Base-by-base conservation (phyloP, 2,329 filamentous ascomycete genomes). In the Penicillium sp. region DNA sequence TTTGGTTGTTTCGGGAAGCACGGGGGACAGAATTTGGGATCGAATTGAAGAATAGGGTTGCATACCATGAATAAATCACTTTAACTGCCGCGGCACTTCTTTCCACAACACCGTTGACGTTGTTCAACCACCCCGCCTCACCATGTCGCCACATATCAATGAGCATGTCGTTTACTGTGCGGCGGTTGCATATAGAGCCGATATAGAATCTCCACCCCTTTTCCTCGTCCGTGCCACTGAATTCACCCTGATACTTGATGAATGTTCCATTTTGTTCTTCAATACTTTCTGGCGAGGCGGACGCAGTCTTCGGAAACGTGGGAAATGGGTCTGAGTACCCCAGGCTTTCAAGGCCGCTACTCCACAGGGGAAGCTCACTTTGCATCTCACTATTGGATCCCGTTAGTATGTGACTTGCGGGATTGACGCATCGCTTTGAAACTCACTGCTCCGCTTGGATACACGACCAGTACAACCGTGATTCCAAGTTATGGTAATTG, bases 391-490 rank as follows among this genome's bases (percentile, higher is more conserved):
- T 56, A 7, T 31, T 8, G 13, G 7, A 11, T 32, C 20, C 5
- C 14, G 23, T 39, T 18, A 38, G 28, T 33, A 4, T 25, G 9
- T 8, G 28, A 19, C 32, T 27, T n/a, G 25, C 11, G 10, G 25
- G 6, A 27, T 7, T 27, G 6, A n/a, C 10, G 6, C 11, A n/a
- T 4, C 6, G 11, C 25, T n/a, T 7, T 8, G 6, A 11, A 16
- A 32, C 50, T 36, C 32, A 56, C 53, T 53, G 51, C 33, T 56
- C 53, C 8, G 50, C 51, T 17, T 54, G 49, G n/a, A 56, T 56
- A 42, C 53, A 56, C 10, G 53, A 51, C 53, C 53, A 56, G 19
- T 56, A 56, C n/a, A 56, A 30, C 13, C 53, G 44, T 7, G 53
- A 49, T 14, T 56, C 53, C 9, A 56, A 36, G 21, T 54, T 54